phyloP scores from a whole-genome alignment of 2,329 filamentous ascomycete genomes.

The Tolypocladium pustulatum region DNA sequence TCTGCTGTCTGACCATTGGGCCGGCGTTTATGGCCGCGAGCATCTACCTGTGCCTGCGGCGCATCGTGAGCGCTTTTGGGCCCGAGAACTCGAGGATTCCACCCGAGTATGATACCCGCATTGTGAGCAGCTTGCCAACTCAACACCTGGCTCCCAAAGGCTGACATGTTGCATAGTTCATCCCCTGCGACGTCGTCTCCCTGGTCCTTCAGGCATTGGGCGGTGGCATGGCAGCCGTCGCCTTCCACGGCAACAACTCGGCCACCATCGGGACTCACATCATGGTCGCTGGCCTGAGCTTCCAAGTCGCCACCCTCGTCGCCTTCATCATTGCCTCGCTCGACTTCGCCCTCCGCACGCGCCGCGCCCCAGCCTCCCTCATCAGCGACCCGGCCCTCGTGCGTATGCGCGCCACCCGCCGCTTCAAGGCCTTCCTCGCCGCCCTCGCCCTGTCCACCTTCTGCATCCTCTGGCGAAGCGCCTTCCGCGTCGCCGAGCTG shows the following conservation, averaged over 20 bases:
- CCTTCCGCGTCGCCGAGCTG: slow-evolving; percentile 57
- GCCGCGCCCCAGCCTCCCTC: slow-evolving; percentile 8
- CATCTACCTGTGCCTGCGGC: slow-evolving; percentile 50
- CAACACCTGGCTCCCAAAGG: background rate
- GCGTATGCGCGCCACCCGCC: slow-evolving; percentile 25
- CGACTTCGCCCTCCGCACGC: slow-evolving; percentile 39
- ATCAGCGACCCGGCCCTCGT: slow-evolving; percentile 17
- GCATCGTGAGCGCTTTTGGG: slow-evolving; percentile 37
- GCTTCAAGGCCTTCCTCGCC: slow-evolving; percentile 44
- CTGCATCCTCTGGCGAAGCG: slow-evolving; percentile 52
- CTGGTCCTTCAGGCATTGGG: slow-evolving; percentile 50
- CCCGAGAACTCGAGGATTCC: slow-evolving; percentile 35
- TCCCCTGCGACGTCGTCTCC: slow-evolving; percentile 51
- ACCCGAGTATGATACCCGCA: slow-evolving; percentile 36
- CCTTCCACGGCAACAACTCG: slow-evolving; percentile 23
- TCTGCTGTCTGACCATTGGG: slow-evolving; percentile 51
- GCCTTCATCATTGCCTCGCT: slow-evolving; percentile 39
- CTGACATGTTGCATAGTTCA: slow-evolving; percentile 32
- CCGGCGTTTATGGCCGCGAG: slow-evolving; percentile 55
- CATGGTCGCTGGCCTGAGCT: slow-evolving; percentile 53
- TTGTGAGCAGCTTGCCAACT: slow-evolving; percentile 25
- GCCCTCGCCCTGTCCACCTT: slow-evolving; percentile 48
- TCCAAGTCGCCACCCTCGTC: slow-evolving; percentile 47
- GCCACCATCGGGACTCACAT: slow-evolving; percentile 41
- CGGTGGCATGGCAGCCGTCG: slow-evolving; percentile 40